Evolutionary conservation across 495 filamentous ascomycete species (phyloP).

Genomic region (Podospora didyma): DNA sequence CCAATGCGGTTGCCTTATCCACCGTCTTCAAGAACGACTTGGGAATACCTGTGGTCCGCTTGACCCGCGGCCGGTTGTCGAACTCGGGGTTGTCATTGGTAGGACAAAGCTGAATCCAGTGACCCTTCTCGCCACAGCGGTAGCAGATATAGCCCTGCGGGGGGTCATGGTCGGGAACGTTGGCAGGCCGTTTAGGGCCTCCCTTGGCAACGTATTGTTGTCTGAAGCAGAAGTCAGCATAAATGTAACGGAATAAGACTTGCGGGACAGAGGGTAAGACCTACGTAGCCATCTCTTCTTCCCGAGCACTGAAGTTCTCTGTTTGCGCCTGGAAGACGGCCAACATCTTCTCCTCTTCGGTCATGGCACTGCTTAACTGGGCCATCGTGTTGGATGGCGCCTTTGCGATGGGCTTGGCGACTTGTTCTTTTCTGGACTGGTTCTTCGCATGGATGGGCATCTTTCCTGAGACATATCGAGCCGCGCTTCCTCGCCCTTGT

Average conservation of each 20-base stretch:
- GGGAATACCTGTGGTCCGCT: constrained; percentile 94
- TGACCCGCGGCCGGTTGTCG: constrained; percentile 84
- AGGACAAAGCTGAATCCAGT: constrained; percentile 96
- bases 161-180: constrained; percentile 84
- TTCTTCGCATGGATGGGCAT: constrained; percentile 90
- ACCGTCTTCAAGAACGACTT: constrained; percentile 89
- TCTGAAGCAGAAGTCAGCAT: constrained; percentile 41
- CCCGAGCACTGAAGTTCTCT: constrained; percentile 81
- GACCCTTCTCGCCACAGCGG: constrained; percentile 95
- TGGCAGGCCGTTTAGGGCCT: constrained; percentile 58
- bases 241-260: not conserved
- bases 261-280: constrained; percentile 36
- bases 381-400: constrained; percentile 52
- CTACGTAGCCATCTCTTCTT: constrained; percentile 90
- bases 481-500: constrained; percentile 78
- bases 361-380: constrained; percentile 66
- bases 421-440: constrained; percentile 62
- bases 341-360: constrained; percentile 86
- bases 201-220: constrained; percentile 51
- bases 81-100: constrained; percentile 97
- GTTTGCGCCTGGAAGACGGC: constrained; percentile 83
- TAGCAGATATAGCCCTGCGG: constrained; percentile 95
- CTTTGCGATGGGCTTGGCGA: constrained; percentile 50
- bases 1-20: constrained; percentile 76
- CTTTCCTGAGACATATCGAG: constrained; percentile 94